These are phyloP conservation scores for Anthracocystis setariae DNA, from an alignment of 1,284 basidiomycete genomes.

Conservation along the genomic window DNA sequence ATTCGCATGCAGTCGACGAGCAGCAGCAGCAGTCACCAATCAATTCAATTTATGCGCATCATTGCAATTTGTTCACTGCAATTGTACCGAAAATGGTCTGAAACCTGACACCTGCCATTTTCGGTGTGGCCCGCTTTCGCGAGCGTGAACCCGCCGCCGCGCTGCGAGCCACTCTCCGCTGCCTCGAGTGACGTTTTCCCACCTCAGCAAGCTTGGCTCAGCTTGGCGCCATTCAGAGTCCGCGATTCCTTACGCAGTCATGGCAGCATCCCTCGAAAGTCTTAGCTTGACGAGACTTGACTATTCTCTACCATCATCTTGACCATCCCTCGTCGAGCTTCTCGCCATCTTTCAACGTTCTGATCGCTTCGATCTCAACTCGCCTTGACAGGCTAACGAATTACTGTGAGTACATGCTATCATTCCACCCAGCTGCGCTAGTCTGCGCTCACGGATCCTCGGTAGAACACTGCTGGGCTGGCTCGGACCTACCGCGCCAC, in stretches of 20 bases:
- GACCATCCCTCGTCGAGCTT: slow-evolving; percentile 17
- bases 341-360: slow-evolving; percentile 10
- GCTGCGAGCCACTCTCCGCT: not conserved
- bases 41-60: slow-evolving; percentile 1
- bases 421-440: not conserved
- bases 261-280: not conserved
- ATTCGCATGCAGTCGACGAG: not conserved
- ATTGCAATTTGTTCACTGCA: not conserved
- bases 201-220: slow-evolving; percentile 1
- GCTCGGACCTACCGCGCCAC: slow-evolving; percentile 8
- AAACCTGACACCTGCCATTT: not conserved
- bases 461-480: slow-evolving; percentile 10
- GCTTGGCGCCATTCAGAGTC: not conserved
- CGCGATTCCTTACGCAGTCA: too few species aligned
- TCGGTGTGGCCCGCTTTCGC: not conserved
- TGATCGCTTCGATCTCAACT: slow-evolving; percentile 11
- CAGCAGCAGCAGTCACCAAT: not conserved
- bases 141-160: not conserved
- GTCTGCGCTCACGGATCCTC: slow-evolving; percentile 4
- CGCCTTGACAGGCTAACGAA: slow-evolving; percentile 48
- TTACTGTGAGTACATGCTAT: slow-evolving; percentile 28
- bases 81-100: not conserved
- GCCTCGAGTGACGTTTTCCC: slow-evolving; percentile 1
- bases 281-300: slow-evolving; percentile 9
- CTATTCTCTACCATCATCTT: slow-evolving; percentile 30